Base-by-base conservation (phyloP, 305 asterid genomes). In the Euphrasia arctica region DNA sequence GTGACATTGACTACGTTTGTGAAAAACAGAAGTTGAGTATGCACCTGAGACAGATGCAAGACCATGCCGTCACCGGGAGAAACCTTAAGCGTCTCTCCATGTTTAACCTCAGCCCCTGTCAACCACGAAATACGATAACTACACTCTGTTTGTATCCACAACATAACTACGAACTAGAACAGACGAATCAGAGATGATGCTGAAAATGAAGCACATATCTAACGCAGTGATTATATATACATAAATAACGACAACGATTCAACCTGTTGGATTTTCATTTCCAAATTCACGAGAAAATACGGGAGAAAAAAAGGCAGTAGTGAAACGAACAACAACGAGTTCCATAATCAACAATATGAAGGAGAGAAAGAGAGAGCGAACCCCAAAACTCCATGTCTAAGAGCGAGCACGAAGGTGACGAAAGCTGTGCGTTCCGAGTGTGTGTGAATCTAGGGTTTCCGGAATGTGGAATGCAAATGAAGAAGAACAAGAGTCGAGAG, bases 1-100 rank as follows among this genome's bases (percentile, higher is more conserved):
- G 59, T 8, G 15, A 14, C 22, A 18, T 18, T 18, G 22, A 18
- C 41, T 36, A 45, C 50, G 10, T 54, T 8, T 42, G 51, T 7
- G 41, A 57, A 52, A 18, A 72, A 59, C 47, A 25, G 52, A 69
- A 47, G 7, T 9, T 1, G n/a, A 2, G 22, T 11, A 63, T 54
- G 15, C 5, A 86, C 97, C 96, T 90, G 97, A 18, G 97, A 90
- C 64, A 90, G 85, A 82, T 88, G 97, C 79, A 90, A 52, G 60
- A 85, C 78, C 79, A 48, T 62, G 31, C 77, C 86, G 15, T 75
- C 78, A 51, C 83, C 95, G 59, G 86, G 83, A 29, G 55, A 55
- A 25, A 90, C 95, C 69, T 68, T 64, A 41, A 84, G 77, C 1
- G 83, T 62, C 64, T 79, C 75, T 56, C 96, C 96, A 63, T 69